These are phyloP conservation scores for Tulasnella calospora DNA, from an alignment of 768 basidiomycete genomes.

Conservation along the genomic window DNA sequence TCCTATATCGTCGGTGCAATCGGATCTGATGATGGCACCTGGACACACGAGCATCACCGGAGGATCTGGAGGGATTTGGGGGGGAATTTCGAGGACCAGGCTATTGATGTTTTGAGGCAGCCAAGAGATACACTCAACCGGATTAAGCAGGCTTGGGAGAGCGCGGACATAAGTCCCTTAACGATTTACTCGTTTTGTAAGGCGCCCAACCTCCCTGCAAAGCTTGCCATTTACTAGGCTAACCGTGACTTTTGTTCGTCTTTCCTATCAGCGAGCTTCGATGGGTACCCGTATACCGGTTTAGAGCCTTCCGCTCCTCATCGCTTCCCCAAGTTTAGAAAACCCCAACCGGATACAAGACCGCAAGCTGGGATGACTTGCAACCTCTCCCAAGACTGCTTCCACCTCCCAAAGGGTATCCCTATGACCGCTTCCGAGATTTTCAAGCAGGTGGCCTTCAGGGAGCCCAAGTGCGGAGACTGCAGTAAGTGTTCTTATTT, in stretches of 20 bases:
- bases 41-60: constrained; percentile 15
- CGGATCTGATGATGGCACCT: constrained; percentile 19
- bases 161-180: not conserved
- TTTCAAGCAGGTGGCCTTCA: constrained; percentile 33
- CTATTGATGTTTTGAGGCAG: not conserved
- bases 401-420: constrained; percentile 27
- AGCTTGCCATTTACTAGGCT: not conserved
- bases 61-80: constrained; percentile 26
- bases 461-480: constrained; percentile 32
- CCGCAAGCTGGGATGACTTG: constrained; percentile 23
- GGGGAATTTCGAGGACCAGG: constrained; percentile 13
- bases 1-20: constrained; percentile 30
- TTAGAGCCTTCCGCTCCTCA: not conserved
- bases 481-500: constrained; percentile 25
- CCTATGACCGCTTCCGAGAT: constrained; percentile 19
- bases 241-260: not conserved
- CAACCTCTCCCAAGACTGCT: constrained; percentile 30
- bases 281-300: constrained; percentile 32
- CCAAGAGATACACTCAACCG: constrained; percentile 15
- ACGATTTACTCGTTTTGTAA: constrained; percentile 27
- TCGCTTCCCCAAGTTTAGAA: constrained; percentile 24
- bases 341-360: not conserved
- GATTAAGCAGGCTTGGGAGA: not conserved
- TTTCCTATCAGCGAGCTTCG: constrained; percentile 26
- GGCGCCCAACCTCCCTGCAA: not conserved